A percentile compares a stretch with the other conserved stretches of the same genome.
Evolutionary conservation across 2,329 filamentous ascomycete species (phyloP).

Genomic region (Zymoseptoria passerinii): DNA sequence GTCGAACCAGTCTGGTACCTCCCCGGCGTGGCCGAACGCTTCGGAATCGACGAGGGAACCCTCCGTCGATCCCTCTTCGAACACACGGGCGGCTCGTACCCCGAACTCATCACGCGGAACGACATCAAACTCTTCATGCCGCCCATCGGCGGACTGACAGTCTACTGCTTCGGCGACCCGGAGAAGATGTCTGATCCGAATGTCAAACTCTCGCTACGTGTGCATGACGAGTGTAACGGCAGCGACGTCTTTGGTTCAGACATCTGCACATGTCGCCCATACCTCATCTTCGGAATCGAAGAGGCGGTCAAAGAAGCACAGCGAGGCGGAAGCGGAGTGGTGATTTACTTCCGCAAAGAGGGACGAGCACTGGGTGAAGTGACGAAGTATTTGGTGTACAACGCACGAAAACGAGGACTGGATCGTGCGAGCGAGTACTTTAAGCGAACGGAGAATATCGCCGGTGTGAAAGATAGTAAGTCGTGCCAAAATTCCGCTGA

Average conservation of each 20-base stretch:
- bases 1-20: conserved; percentile 72
- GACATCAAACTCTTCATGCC: conserved; percentile 95
- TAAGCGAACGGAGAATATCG: conserved; percentile 94
- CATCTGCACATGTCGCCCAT: conserved; percentile 93
- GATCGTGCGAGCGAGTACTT: conserved; percentile 87
- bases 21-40: conserved; percentile 68
- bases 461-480: conserved; percentile 83
- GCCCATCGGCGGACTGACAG: conserved; percentile 88
- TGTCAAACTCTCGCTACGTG: conserved; percentile 69
- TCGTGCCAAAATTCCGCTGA: too few species aligned
- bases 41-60: conserved; percentile 87
- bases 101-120: conserved; percentile 86
- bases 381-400: conserved; percentile 78
- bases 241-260: conserved; percentile 97
- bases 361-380: conserved; percentile 91
- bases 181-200: conserved; percentile 87
- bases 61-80: conserved; percentile 85
- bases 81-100: conserved; percentile 91
- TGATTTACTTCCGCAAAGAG: conserved; percentile 98
- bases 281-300: conserved; percentile 93
- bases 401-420: conserved; percentile 68
- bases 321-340: conserved; percentile 83
- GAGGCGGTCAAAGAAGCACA: conserved; percentile 97
- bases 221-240: conserved; percentile 88
- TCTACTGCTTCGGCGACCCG: conserved; percentile 94